These are phyloP conservation scores for Nannochloris sp. DNA, from an alignment of 139 green algal species.

Conservation along the genomic window DNA sequence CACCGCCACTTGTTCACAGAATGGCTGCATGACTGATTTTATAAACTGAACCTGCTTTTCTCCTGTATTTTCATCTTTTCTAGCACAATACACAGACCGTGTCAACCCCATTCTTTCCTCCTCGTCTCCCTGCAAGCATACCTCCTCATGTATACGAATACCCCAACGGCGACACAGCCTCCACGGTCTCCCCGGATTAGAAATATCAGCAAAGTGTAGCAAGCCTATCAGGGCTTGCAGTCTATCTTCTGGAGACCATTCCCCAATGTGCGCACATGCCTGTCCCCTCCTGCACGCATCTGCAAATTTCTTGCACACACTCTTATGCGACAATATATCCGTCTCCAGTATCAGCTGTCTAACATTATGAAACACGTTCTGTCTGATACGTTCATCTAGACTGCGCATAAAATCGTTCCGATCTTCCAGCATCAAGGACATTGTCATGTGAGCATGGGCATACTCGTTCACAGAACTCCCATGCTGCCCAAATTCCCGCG, in stretches of 20 bases:
- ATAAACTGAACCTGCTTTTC: slow-evolving; percentile 56
- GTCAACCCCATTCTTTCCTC: slow-evolving; percentile 48
- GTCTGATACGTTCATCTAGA: slow-evolving; percentile 19
- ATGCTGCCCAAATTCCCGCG: slow-evolving; percentile 56
- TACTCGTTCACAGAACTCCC: neutral
- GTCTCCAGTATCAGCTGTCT: slow-evolving; percentile 53
- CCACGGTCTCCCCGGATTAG: slow-evolving; percentile 44
- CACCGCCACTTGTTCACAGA: slow-evolving; percentile 17
- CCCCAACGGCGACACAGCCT: slow-evolving; percentile 28
- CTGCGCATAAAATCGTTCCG: slow-evolving; percentile 35
- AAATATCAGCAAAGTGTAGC: slow-evolving; percentile 58
- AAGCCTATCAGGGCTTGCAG: slow-evolving; percentile 33
- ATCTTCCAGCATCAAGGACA: slow-evolving; percentile 27
- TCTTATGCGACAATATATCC: slow-evolving; percentile 42
- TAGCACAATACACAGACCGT: slow-evolving; percentile 59
- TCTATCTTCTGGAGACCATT: slow-evolving; percentile 28
- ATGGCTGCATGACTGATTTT: slow-evolving; percentile 35
- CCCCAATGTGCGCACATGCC: slow-evolving; percentile 12
- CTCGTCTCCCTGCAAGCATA: slow-evolving; percentile 43
- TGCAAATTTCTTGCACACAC: slow-evolving; percentile 24
- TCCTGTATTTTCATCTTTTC: slow-evolving; percentile 45
- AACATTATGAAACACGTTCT: slow-evolving; percentile 21
- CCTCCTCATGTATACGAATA: slow-evolving; percentile 33
- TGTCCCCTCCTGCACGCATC: slow-evolving; percentile 18
- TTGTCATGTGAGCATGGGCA: slow-evolving; percentile 24